Conservation (phyloP, 306 rosid genomes). For the Pueraria montana region DNA sequence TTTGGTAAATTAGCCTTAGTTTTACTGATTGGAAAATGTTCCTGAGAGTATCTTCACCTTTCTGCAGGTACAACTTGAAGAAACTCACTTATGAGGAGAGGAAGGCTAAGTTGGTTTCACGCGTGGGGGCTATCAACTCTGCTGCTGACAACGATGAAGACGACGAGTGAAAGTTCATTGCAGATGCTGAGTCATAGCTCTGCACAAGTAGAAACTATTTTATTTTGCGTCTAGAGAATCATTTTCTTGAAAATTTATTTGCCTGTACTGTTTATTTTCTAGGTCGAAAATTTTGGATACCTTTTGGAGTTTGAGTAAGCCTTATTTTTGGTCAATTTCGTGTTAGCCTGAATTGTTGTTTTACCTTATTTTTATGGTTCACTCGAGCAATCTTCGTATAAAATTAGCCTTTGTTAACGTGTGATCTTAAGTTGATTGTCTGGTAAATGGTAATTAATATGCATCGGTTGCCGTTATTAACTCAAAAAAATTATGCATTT, state of each 20-base stretch:
- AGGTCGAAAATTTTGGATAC: conserved; percentile 37
- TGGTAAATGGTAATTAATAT: background rate
- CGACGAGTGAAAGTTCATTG: conserved; percentile 47
- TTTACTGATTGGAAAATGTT: background rate
- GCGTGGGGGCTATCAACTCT: conserved; percentile 70
- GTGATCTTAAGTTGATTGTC: background rate
- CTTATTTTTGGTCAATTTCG: conserved; percentile 25
- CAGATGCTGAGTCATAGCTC: background rate
- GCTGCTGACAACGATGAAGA: conserved; percentile 60
- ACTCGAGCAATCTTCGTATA: background rate
- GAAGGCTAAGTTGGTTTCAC: conserved; percentile 62
- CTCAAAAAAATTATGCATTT: background rate
- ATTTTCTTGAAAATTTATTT: conserved; percentile 27
- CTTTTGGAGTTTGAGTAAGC: background rate
- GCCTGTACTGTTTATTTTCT: conserved; percentile 13
- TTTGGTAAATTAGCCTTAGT: background rate
- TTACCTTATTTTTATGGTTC: background rate
- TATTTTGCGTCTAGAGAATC: background rate
- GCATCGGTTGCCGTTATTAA: too few relatives aligned
- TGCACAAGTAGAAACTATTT: conserved; percentile 30
- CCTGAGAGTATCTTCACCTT: background rate
- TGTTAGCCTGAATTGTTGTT: conserved; percentile 26
- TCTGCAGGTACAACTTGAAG: conserved; percentile 64
- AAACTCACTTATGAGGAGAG: conserved; percentile 83
- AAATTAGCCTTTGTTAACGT: background rate